Base-by-base conservation (phyloP, 352 stramenopile genomes). In the Globisporangium ultimum region DNA sequence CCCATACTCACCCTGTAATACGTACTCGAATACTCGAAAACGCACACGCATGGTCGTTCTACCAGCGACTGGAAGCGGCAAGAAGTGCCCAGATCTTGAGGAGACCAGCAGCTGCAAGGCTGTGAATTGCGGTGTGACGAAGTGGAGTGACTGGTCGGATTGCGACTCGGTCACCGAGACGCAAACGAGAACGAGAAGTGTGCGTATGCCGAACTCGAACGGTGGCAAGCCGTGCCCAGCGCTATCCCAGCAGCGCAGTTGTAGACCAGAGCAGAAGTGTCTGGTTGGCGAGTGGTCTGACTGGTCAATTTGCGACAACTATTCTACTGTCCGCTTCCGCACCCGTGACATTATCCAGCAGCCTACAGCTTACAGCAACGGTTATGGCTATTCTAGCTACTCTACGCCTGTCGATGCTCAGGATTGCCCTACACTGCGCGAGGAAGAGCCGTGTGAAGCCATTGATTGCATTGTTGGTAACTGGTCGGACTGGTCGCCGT, bases 51-150 rank as follows among this genome's bases (percentile, higher is more conserved):
- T 46, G 1, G 42, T 86, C 8, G 63, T 63, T 0, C 55, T 36
- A 0, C 40, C 64, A 11, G 53, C 66, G 3, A 68, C 71, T 15
- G 65, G 75, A 3, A 70, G 70, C 12, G 77, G 81, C 24, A 69
- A 75, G n/a, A 47, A 62, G 12, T 91, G 80, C 38, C 74, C 69
- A 3, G 10, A 54, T n/a, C 71, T 91, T 8, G 48, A 72, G 2
- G 75, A 89, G 18, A 66, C 48, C 0, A 63, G 54, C 5, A 51
- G n/a, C 7, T 91, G 81, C 52, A 51, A 61, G 21, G 67, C 72
- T 1, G 66, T 88, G 13, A 72, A 85, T 54, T 91, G 80, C 42
- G 74, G 74, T 9, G 68, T 89, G 14, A 80, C 67, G 15, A 53
- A 55, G 2, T 91, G 80, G 80, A 66, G 55, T 0, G 38, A 69